phyloP scores from a whole-genome alignment of 2,329 filamentous ascomycete species.

The Lasiodiplodia sp. region DNA sequence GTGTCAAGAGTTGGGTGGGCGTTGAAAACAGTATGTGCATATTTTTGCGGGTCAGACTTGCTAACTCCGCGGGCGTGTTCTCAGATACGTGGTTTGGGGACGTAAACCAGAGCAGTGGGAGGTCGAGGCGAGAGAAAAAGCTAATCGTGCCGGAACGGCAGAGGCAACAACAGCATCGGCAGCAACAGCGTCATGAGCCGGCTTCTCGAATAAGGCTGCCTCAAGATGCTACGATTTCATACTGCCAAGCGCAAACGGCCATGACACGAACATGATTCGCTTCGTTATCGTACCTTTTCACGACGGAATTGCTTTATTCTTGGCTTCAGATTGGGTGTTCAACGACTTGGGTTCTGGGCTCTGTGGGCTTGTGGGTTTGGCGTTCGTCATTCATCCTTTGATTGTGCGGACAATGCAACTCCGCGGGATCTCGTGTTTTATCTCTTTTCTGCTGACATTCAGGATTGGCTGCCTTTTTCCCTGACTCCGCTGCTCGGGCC shows the following conservation, averaged over 20 bases:
- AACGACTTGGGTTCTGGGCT: slow-evolving; percentile 1
- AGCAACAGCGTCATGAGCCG: not conserved
- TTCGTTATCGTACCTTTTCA: not conserved
- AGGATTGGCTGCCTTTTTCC: not conserved
- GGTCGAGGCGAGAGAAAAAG: slow-evolving; percentile 17
- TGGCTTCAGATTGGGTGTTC: not conserved
- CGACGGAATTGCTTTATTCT: not conserved
- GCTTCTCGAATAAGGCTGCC: not conserved
- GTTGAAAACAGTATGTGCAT: not conserved
- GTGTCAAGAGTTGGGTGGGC: not conserved
- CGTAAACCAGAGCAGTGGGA: slow-evolving; percentile 29
- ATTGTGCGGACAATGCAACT: slow-evolving; percentile 1
- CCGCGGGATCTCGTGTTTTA: slow-evolving; percentile 4
- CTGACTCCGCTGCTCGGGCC: not conserved
- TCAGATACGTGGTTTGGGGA: slow-evolving; percentile 32
- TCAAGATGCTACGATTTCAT: not conserved
- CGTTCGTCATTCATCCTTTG: not conserved
- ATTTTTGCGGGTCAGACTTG: slow-evolving; percentile 14
- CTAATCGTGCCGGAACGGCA: not conserved
- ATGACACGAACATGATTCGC: slow-evolving; percentile 8
- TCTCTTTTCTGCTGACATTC: not conserved
- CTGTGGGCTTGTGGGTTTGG: not conserved
- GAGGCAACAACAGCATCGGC: not conserved
- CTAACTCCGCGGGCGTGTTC: slow-evolving; percentile 27
- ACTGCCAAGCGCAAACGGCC: not conserved